Evolutionary conservation across 129 eudicot species (phyloP).

Genomic region (Smallanthus sonchifolius): DNA sequence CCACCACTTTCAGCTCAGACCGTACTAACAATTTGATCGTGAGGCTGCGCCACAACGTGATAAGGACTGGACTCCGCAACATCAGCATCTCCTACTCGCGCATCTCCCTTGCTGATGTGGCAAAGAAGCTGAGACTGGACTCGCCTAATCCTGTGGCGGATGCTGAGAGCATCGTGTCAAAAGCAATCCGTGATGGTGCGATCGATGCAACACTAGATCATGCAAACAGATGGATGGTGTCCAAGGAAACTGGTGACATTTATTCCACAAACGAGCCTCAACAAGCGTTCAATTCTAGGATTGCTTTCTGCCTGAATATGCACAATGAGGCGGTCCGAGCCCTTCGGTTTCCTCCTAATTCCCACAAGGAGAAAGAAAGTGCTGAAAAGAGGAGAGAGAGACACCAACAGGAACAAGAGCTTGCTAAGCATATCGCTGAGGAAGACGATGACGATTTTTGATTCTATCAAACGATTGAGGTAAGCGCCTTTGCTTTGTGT

Average conservation of each 20-base stretch:
- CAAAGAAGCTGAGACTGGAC: constrained; percentile 79
- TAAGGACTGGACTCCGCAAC: constrained; percentile 92
- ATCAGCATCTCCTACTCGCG: constrained; percentile 95
- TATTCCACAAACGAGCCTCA: constrained; percentile 97
- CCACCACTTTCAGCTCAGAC: constrained; percentile 67
- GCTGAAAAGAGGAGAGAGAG: constrained; percentile 99
- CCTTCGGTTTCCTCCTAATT: constrained; percentile 80
- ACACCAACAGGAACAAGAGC: constrained; percentile 97
- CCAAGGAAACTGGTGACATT: constrained; percentile 92
- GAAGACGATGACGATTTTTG: constrained; percentile 96
- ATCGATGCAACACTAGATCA: constrained; percentile 92
- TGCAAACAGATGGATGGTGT: constrained; percentile 90
- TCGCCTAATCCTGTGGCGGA: constrained; percentile 90
- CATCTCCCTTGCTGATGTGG: constrained; percentile 84
- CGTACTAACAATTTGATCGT: constrained; percentile 86
- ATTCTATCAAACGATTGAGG: not conserved
- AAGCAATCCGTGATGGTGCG: constrained; percentile 97
- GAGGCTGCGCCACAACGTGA: constrained; percentile 91
- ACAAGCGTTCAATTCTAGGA: constrained; percentile 81
- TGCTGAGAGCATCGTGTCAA: constrained; percentile 93
- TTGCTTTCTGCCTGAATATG: constrained; percentile 94
- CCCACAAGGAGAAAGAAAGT: constrained; percentile 91
- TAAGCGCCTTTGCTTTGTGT: constrained; percentile 22
- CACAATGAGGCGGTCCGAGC: constrained; percentile 97
- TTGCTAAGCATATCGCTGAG: constrained; percentile 96